These are phyloP conservation scores for Phlebiopsis flavidoalba DNA, from an alignment of 768 basidiomycete genomes.

Conservation along the genomic window DNA sequence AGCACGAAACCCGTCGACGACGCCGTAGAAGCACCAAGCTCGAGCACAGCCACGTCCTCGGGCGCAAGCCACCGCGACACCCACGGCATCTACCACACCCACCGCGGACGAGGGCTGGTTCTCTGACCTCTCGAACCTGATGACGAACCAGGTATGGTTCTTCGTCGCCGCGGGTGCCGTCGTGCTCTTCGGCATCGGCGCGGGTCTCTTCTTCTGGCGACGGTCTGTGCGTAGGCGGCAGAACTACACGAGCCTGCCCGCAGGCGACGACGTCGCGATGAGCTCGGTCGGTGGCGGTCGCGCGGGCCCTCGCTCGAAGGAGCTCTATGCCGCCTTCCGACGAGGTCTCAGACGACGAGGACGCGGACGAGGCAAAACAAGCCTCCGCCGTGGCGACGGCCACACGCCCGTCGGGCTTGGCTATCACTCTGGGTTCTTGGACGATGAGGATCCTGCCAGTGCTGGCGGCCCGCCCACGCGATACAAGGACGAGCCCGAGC, in stretches of 20 bases:
- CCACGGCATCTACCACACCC: slow-evolving; percentile 29
- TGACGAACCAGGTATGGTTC: slow-evolving; percentile 83
- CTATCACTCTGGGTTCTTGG: slow-evolving; percentile 72
- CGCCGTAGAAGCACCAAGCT: slow-evolving; percentile 14
- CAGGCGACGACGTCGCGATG: slow-evolving; percentile 75
- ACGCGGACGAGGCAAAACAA: slow-evolving; percentile 69
- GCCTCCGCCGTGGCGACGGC: slow-evolving; percentile 39
- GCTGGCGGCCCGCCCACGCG: slow-evolving; percentile 21
- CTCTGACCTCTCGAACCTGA: slow-evolving; percentile 66
- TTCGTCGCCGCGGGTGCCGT: slow-evolving; percentile 83
- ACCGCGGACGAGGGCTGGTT: slow-evolving; percentile 85
- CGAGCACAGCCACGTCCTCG: slow-evolving; percentile 8
- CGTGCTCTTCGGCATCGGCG: slow-evolving; percentile 63
- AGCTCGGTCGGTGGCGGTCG: slow-evolving; percentile 46
- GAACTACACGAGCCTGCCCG: slow-evolving; percentile 56
- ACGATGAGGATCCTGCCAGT: slow-evolving; percentile 61
- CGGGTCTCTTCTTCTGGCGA: slow-evolving; percentile 77
- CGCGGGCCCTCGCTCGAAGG: slow-evolving; percentile 59
- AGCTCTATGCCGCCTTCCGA: slow-evolving; percentile 97
- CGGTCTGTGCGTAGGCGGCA: slow-evolving; percentile 41
- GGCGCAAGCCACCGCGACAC: neutral
- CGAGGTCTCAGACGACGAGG: slow-evolving; percentile 72
- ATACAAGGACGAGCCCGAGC: slow-evolving; percentile 54
- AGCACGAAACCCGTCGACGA: slow-evolving; percentile 18
- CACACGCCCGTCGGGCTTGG: slow-evolving; percentile 31